A percentile compares a stretch with the other conserved stretches of the same genome.
phyloP scores from a whole-genome alignment of 1,139 yeast genomes.

The Saccharomyces hybrid region DNA sequence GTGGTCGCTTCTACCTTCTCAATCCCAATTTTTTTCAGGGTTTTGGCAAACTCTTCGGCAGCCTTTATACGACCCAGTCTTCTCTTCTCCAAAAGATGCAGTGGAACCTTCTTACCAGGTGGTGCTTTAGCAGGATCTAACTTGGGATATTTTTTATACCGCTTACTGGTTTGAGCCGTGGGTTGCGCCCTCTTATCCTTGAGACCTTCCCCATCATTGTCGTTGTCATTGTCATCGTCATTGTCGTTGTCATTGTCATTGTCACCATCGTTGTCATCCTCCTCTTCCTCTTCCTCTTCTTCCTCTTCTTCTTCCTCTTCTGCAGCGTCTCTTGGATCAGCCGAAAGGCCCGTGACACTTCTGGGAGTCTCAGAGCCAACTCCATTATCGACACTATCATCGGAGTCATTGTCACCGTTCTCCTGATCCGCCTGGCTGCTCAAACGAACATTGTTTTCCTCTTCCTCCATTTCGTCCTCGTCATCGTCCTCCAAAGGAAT shows the following conservation, averaged over 20 bases:
- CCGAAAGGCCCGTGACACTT: not conserved
- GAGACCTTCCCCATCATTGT: constrained; percentile 6
- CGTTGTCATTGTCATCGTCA: constrained; percentile 7
- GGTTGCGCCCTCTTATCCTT: constrained; percentile 2
- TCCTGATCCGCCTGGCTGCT: not conserved
- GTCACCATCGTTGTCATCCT: constrained; percentile 9
- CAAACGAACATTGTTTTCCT: not conserved
- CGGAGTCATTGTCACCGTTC: not conserved
- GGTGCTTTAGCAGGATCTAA: constrained; percentile 15
- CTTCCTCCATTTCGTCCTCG: constrained; percentile 11
- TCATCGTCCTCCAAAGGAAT: constrained; percentile 14
- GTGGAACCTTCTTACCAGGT: constrained; percentile 38
- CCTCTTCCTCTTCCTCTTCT: constrained; percentile 8
- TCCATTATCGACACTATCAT: not conserved
- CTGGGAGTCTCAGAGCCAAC: not conserved
- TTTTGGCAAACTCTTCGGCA: constrained; percentile 66
- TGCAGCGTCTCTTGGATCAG: not conserved
- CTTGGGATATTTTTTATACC: constrained; percentile 4
- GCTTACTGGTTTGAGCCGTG: constrained; percentile 1
- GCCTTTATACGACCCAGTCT: constrained; percentile 69
- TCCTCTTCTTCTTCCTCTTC: constrained; percentile 5
- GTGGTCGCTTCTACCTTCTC: constrained; percentile 60
- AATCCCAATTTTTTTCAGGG: constrained; percentile 67
- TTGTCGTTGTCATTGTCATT: constrained; percentile 13
- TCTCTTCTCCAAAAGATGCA: constrained; percentile 64